A percentile compares a stretch with the other conserved stretches of the same genome.
Evolutionary conservation across 2,329 filamentous ascomycete species (phyloP).

Genomic region (Helotiales sp.): DNA sequence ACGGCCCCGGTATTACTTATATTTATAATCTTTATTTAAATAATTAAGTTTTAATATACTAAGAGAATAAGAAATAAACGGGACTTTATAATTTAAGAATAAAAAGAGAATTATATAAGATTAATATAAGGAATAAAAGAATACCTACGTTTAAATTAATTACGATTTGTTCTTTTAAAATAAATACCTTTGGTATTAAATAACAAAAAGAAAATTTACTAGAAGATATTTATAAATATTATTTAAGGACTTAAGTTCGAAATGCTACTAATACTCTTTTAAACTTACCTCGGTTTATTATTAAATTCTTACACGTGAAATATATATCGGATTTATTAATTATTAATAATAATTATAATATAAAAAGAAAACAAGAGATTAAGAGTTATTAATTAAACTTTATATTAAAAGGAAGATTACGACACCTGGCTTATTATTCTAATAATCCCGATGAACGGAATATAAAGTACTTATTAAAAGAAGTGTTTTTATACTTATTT

Average conservation of each 20-base stretch:
- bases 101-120: neutral
- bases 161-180: neutral
- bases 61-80: neutral
- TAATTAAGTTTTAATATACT: neutral
- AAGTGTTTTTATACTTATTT: neutral
- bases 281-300: too few species aligned
- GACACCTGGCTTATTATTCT: neutral
- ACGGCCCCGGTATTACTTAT: neutral
- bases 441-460: neutral
- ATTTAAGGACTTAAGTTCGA: too few species aligned
- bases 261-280: too few species aligned
- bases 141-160: neutral
- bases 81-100: neutral
- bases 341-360: neutral
- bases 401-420: neutral
- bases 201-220: neutral
- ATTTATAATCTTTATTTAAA: neutral
- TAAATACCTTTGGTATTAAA: neutral
- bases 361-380: neutral
- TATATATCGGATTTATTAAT: neutral
- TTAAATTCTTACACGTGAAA: too few species aligned
- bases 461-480: neutral
- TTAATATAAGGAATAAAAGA: neutral
- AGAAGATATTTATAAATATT: neutral
- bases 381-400: neutral